Base-by-base conservation (phyloP, 768 basidiomycete genomes). In the Kwoniella bestiolae region DNA sequence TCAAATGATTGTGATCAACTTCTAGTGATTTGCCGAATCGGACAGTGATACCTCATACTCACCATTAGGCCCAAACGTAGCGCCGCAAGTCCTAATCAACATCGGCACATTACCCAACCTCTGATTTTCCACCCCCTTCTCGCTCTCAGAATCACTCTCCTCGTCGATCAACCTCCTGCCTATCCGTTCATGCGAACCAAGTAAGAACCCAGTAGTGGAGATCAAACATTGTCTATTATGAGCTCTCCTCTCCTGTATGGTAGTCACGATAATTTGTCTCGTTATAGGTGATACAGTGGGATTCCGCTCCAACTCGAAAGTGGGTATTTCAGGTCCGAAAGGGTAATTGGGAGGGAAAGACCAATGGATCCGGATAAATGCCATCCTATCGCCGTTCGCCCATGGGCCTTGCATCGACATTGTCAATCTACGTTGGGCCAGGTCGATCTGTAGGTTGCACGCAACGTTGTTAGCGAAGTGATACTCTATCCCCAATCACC, bases 21-120 rank as follows among this genome's bases (percentile, higher is more conserved):
- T 29, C 11, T 5, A 26, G 29, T 41, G 38, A 16, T 41, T 11
- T 41, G 18, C 26, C 7, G 3, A 23, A 26, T 3, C 44, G 28
- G 6, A 5, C 12, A 21, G 14, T 14, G 5, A 44, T 16, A 31
- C 31, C 9, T 21, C 38, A 44, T 3, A 75, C 84, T 50, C 64
- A 92, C 93, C 94, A 75, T 92, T 91, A 0, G 91, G 90, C 1
- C 92, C 91, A 83, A 94, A 95, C 0, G 88, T 86, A 2, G 91
- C 93, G 73, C 94, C 92, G 1, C 91, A 92, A 0, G 90, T 91
- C 66, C 91, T 83, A 18, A 72, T 74, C 1, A 92, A 89, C 78
- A 93, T 91, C 0, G 90, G 89, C 5, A 92, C 79, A 76, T 92
- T 72, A 14, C 29, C 49, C 55, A 71, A 35, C 28, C 53, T 67